Conservation (phyloP, 2,329 filamentous ascomycete species). For the Epichloe bromicola region DNA sequence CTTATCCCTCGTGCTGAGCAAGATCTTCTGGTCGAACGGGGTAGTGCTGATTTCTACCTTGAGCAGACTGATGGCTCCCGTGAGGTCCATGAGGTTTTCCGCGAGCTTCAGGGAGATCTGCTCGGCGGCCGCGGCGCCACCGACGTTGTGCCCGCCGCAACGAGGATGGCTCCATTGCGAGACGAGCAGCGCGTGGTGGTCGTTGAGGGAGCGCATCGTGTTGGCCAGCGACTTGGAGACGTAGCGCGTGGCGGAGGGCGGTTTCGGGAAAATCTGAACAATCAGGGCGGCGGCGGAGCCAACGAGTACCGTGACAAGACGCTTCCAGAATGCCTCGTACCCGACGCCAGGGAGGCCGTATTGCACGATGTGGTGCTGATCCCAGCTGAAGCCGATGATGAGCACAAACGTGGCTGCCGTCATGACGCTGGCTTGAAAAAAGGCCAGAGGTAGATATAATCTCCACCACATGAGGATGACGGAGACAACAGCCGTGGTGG, state of each 20-base stretch:
- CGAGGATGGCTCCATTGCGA: constrained; percentile 28
- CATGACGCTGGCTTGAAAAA: constrained; percentile 19
- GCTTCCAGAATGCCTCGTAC: constrained; percentile 35
- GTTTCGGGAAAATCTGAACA: constrained; percentile 32
- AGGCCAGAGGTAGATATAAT: constrained; percentile 19
- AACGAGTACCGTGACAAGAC: constrained; percentile 29
- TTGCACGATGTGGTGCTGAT: constrained; percentile 25
- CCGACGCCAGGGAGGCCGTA: constrained; percentile 34
- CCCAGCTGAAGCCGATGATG: constrained; percentile 34
- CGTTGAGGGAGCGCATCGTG: constrained; percentile 27
- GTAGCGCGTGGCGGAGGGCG: constrained; percentile 32
- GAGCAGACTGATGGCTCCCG: constrained; percentile 14
- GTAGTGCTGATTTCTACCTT: constrained; percentile 18
- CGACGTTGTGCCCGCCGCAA: constrained; percentile 15
- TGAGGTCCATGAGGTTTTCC: constrained; percentile 15
- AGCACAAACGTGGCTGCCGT: constrained; percentile 26
- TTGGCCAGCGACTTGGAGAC: constrained; percentile 32
- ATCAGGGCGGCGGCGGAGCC: constrained; percentile 29
- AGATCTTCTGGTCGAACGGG: constrained; percentile 19
- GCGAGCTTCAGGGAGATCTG: constrained; percentile 18
- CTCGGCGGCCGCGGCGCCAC: constrained; percentile 13
- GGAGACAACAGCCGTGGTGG: constrained; percentile 27
- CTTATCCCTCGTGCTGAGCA: constrained; percentile 17
- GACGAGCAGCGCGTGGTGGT: constrained; percentile 35
- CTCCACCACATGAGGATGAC: constrained; percentile 23